Conservation (phyloP, 495 filamentous ascomycete genomes). For the Penicillium coprophilum region DNA sequence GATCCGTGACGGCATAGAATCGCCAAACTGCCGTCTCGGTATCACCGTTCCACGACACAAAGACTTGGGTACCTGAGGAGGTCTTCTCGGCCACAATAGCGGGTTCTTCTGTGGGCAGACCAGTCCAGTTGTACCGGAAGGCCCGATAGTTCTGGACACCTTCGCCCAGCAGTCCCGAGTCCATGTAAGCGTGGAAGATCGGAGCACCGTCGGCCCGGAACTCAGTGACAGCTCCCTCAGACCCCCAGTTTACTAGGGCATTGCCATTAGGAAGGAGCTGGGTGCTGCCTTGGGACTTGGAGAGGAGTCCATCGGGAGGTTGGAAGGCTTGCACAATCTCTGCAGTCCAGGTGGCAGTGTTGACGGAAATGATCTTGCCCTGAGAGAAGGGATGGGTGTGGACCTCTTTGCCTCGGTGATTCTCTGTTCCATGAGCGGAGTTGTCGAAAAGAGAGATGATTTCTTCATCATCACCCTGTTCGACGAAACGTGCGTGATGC, state of each 20-base stretch:
- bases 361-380: slow-evolving; percentile 55
- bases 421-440: slow-evolving; percentile 43
- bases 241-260: slow-evolving; percentile 56
- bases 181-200: slow-evolving; percentile 45
- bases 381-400: slow-evolving; percentile 47
- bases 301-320: slow-evolving; percentile 48
- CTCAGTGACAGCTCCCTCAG: slow-evolving; percentile 53
- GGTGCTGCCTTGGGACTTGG: slow-evolving; percentile 57
- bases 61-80: slow-evolving; percentile 29
- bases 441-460: slow-evolving; percentile 56
- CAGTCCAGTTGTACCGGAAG: slow-evolving; percentile 40
- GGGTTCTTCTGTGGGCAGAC: slow-evolving; percentile 33
- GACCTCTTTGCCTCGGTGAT: slow-evolving; percentile 43
- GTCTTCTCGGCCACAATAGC: slow-evolving; percentile 36
- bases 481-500: slow-evolving; percentile 56
- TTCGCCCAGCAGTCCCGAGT: slow-evolving; percentile 29
- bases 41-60: slow-evolving; percentile 48
- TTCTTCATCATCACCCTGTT: slow-evolving; percentile 42
- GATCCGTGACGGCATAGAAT: slow-evolving; percentile 38
- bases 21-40: slow-evolving; percentile 40
- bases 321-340: slow-evolving; percentile 43
- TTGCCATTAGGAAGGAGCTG: slow-evolving; percentile 56
- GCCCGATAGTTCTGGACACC: slow-evolving; percentile 40
- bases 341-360: slow-evolving; percentile 50
- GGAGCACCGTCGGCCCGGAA: slow-evolving; percentile 48